A percentile compares a stretch with the other conserved stretches of the same genome.
These are phyloP conservation scores for Penstemon barbatus DNA, from an alignment of 257 asterid genomes.

Conservation along the genomic window DNA sequence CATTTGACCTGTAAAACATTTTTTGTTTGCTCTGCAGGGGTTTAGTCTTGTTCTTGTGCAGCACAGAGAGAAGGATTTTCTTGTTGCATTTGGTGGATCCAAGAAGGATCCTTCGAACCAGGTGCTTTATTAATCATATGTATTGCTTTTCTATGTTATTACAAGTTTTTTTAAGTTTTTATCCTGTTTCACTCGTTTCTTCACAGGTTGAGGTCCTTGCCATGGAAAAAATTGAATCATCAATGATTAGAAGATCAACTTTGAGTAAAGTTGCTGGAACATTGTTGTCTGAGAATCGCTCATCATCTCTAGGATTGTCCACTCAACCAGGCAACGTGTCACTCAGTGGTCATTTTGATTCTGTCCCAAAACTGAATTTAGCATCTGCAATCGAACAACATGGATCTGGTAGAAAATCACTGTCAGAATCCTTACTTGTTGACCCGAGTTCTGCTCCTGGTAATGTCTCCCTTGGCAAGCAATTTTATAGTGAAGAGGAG, in stretches of 20 bases:
- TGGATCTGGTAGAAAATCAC: slow-evolving; percentile 93
- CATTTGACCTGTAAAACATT: slow-evolving; percentile 2
- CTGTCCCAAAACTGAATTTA: slow-evolving; percentile 67
- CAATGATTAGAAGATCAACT: slow-evolving; percentile 68
- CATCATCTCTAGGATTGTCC: slow-evolving; percentile 40
- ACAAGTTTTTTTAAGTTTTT: slow-evolving; percentile 9
- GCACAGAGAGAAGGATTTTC: slow-evolving; percentile 88
- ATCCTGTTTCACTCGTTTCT: slow-evolving; percentile 17
- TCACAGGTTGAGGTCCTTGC: slow-evolving; percentile 85
- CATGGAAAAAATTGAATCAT: slow-evolving; percentile 77
- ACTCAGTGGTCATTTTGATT: slow-evolving; percentile 48
- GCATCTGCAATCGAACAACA: slow-evolving; percentile 79
- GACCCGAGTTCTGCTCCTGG: slow-evolving; percentile 69
- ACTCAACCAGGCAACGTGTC: slow-evolving; percentile 55
- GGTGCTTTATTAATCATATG: slow-evolving; percentile 43
- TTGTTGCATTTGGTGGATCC: slow-evolving; percentile 94
- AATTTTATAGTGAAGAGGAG: slow-evolving; percentile 72
- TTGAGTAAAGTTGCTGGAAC: slow-evolving; percentile 81
- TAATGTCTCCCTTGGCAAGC: slow-evolving; percentile 84
- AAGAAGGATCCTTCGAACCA: slow-evolving; percentile 93
- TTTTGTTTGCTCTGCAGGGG: slow-evolving; percentile 59
- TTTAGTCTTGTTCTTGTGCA: slow-evolving; percentile 93
- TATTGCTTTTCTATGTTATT: slow-evolving; percentile 21
- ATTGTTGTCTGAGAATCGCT: slow-evolving; percentile 57
- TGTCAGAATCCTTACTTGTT: slow-evolving; percentile 77